phyloP scores from a whole-genome alignment of 2,329 filamentous ascomycete species.

The Westerdykella ornata region DNA sequence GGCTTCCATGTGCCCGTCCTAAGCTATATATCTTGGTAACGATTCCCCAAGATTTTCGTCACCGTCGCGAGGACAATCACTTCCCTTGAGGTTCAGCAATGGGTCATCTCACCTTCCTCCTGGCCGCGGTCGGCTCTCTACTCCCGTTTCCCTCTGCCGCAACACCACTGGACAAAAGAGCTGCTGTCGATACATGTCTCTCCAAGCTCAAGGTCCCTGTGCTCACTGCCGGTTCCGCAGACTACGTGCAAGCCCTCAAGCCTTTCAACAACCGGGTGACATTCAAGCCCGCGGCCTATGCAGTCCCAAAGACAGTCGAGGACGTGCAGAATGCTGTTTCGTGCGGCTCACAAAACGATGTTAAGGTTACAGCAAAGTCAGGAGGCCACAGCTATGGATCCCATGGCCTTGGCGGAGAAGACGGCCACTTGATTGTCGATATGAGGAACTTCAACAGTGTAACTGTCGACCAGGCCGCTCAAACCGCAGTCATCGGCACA shows the following conservation, averaged over 20 bases:
- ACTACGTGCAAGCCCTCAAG: slow-evolving; percentile 23
- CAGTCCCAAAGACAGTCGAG: slow-evolving; percentile 46
- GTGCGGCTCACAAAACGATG: slow-evolving; percentile 46
- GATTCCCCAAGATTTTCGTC: slow-evolving; percentile 2
- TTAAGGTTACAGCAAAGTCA: slow-evolving; percentile 53
- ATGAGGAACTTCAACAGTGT: slow-evolving; percentile 42
- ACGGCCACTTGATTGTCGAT: slow-evolving; percentile 44
- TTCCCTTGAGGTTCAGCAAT: slow-evolving; percentile 4
- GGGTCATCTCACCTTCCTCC: slow-evolving; percentile 6
- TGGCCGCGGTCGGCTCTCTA: slow-evolving; percentile 10
- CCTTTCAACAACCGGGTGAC: slow-evolving; percentile 26
- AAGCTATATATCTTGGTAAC: slow-evolving; percentile 2
- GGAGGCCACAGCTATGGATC: slow-evolving; percentile 57
- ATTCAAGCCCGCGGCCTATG: slow-evolving; percentile 48
- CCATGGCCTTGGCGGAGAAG: slow-evolving; percentile 43
- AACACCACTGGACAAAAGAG: slow-evolving; percentile 9
- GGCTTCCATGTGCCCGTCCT: neutral
- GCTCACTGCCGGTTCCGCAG: slow-evolving; percentile 15
- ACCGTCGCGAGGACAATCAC: slow-evolving; percentile 1
- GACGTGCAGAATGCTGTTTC: slow-evolving; percentile 51
- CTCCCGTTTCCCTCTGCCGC: slow-evolving; percentile 7
- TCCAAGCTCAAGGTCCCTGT: slow-evolving; percentile 12
- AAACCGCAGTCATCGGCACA: slow-evolving; percentile 41
- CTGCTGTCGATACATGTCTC: slow-evolving; percentile 18
- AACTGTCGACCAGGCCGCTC: slow-evolving; percentile 33